Evolutionary conservation across 2,329 filamentous ascomycete genomes (phyloP).

Genomic region (Keithomyces neogunnii): DNA sequence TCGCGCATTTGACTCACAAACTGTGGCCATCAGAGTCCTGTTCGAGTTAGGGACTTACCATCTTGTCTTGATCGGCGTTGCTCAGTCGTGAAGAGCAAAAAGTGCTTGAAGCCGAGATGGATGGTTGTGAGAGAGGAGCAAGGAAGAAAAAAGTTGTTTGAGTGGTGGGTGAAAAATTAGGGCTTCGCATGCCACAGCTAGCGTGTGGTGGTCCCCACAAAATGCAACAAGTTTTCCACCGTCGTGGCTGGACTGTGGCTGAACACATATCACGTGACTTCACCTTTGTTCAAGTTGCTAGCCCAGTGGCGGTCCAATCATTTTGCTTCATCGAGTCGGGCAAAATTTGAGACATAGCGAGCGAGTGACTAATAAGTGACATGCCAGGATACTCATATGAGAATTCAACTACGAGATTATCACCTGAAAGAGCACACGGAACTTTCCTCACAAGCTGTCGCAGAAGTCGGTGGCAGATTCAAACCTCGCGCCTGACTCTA

Average conservation of each 20-base stretch:
- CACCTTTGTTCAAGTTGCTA: background rate
- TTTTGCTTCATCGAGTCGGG: background rate
- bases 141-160: conserved; percentile 18
- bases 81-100: conserved; percentile 26
- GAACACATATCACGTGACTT: conserved; percentile 3
- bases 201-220: conserved; percentile 12
- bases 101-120: conserved; percentile 21
- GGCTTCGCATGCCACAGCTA: conserved; percentile 19
- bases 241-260: conserved; percentile 9
- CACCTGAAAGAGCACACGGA: too few relatives aligned
- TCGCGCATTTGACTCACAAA: conserved; percentile 26
- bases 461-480: too few relatives aligned
- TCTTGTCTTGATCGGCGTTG: conserved; percentile 29
- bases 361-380: background rate
- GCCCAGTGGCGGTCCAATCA: background rate
- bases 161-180: conserved; percentile 29
- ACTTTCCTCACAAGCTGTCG: background rate
- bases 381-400: too few relatives aligned
- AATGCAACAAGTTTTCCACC: background rate
- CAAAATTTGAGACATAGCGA: background rate
- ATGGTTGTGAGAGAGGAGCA: conserved; percentile 16
- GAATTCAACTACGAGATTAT: background rate
- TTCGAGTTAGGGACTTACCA: conserved; percentile 29
- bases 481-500: background rate
- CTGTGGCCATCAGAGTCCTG: conserved; percentile 31